phyloP scores from a whole-genome alignment of 306 rosid genomes.

The Fagus sylvatica region DNA sequence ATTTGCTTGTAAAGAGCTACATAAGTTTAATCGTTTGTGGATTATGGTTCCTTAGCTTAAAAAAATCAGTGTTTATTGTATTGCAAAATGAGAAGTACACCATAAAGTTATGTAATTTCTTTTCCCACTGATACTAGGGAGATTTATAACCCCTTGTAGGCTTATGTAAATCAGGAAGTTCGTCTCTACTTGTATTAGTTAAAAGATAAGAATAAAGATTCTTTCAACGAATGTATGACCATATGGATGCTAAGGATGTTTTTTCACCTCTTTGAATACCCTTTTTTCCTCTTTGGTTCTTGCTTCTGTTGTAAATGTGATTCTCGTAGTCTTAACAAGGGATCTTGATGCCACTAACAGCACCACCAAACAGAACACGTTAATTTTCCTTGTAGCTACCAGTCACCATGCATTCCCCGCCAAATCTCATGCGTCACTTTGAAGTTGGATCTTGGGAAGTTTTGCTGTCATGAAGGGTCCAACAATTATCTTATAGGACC shows the following conservation, averaged over 20 bases:
- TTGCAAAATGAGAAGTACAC: background rate
- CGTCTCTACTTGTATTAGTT: background rate
- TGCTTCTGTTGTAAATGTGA: background rate
- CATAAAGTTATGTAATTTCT: background rate
- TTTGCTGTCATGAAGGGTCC: too few species aligned
- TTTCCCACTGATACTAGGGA: background rate
- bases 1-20: background rate
- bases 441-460: too few species aligned
- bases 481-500: too few species aligned
- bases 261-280: too few species aligned
- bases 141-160: background rate
- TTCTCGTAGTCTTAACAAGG: background rate
- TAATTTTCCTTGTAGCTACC: background rate
- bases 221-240: background rate
- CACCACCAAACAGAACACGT: background rate
- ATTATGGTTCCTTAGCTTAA: slow-evolving; percentile 1
- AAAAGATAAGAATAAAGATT: background rate
- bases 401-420: too few species aligned
- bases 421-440: too few species aligned
- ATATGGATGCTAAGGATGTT: background rate
- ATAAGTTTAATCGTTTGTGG: background rate
- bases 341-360: background rate
- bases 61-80: background rate
- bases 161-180: background rate
- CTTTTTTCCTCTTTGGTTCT: background rate